These are phyloP conservation scores for Limonium bicolor DNA, from an alignment of 148 eudicot genomes.

Conservation along the genomic window DNA sequence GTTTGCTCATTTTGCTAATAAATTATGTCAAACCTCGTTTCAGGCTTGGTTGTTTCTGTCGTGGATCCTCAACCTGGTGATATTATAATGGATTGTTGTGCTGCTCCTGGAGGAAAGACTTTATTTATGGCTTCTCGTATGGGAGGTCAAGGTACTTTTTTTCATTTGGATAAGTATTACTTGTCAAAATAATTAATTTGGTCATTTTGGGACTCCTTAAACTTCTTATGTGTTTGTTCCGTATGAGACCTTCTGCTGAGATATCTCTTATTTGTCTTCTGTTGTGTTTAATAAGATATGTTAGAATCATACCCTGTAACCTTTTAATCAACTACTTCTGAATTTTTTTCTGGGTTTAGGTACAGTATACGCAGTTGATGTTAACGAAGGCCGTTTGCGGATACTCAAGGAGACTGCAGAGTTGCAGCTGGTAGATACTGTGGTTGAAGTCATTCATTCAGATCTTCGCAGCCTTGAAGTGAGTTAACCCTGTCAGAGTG, in stretches of 20 bases:
- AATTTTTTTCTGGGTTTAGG: conserved; percentile 25
- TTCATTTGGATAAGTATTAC: too few species aligned
- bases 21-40: too few species aligned
- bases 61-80: conserved; percentile 90
- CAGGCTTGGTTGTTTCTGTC: conserved; percentile 79
- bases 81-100: conserved; percentile 79
- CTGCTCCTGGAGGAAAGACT: conserved; percentile 97
- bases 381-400: conserved; percentile 80
- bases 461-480: conserved; percentile 76
- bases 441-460: conserved; percentile 51
- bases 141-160: conserved; percentile 69
- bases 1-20: too few species aligned
- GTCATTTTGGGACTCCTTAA: too few species aligned
- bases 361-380: conserved; percentile 54
- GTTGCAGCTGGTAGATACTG: conserved; percentile 47
- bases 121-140: conserved; percentile 82
- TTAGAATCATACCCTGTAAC: too few species aligned
- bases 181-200: too few species aligned
- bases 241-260: too few species aligned
- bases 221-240: too few species aligned
- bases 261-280: too few species aligned
- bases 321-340: too few species aligned
- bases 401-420: conserved; percentile 78
- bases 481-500: conserved; percentile 11
- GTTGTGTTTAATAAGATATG: too few species aligned